phyloP scores from a whole-genome alignment of 306 rosid genomes.

The Neltuma alba region DNA sequence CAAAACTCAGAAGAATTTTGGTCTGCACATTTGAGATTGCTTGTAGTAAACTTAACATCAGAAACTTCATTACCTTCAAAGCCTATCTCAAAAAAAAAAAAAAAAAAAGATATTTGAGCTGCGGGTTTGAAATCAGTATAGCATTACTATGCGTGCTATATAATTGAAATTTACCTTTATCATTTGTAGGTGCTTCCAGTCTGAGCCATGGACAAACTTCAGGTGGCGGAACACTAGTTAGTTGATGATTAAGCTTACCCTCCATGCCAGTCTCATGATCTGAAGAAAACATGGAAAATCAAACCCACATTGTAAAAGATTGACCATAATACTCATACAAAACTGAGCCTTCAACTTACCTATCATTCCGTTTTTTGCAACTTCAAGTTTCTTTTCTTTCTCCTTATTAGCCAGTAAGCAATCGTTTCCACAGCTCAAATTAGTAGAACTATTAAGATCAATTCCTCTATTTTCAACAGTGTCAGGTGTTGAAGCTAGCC shows the following conservation, averaged over 20 bases:
- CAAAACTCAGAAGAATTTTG: slow-evolving; percentile 35
- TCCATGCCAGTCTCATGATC: slow-evolving; percentile 40
- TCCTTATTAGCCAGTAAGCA: slow-evolving; percentile 26
- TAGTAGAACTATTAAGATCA: slow-evolving; percentile 33
- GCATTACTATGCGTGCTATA: slow-evolving; percentile 6
- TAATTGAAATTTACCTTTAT: slow-evolving; percentile 38
- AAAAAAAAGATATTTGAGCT: slow-evolving; percentile 9
- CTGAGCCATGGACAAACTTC: slow-evolving; percentile 33
- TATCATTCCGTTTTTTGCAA: slow-evolving; percentile 13
- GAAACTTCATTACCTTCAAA: slow-evolving; percentile 45
- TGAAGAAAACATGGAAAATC: slow-evolving; percentile 39
- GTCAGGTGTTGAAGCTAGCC: slow-evolving; percentile 33
- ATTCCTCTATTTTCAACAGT: slow-evolving; percentile 25
- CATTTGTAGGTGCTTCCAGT: slow-evolving; percentile 37
- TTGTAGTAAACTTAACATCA: slow-evolving; percentile 39
- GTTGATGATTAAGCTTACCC: slow-evolving; percentile 29
- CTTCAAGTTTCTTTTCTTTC: slow-evolving; percentile 41
- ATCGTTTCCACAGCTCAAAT: slow-evolving; percentile 21
- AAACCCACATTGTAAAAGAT: neutral
- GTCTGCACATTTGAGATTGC: slow-evolving; percentile 34
- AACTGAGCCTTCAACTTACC: slow-evolving; percentile 46
- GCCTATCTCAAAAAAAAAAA: slow-evolving; percentile 32
- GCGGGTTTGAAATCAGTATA: slow-evolving; percentile 36
- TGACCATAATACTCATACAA: slow-evolving; percentile 6
- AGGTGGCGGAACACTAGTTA: slow-evolving; percentile 14